Conservation (phyloP, 2,329 filamentous ascomycete species). For the Gnomoniopsis sp. region DNA sequence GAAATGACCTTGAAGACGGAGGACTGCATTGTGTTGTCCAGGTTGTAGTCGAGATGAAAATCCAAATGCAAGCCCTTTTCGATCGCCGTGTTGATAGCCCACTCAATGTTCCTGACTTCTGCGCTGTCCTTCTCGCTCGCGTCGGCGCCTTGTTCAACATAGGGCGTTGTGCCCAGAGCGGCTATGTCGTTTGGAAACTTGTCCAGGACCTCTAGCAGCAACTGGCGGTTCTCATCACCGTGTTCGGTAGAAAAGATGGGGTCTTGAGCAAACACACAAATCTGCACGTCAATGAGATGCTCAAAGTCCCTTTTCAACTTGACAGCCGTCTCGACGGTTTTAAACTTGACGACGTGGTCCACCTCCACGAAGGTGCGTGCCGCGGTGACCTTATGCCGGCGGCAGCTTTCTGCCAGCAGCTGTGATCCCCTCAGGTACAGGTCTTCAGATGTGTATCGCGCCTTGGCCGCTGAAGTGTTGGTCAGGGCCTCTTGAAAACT, state of each 20-base stretch:
- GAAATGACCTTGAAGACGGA: conserved; percentile 39
- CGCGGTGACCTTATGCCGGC: conserved; percentile 61
- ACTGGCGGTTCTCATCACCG: conserved; percentile 47
- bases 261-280: conserved; percentile 70
- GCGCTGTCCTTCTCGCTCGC: conserved; percentile 35
- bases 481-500: conserved; percentile 63
- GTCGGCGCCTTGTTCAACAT: conserved; percentile 55
- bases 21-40: conserved; percentile 43
- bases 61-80: conserved; percentile 55
- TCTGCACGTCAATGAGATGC: conserved; percentile 56
- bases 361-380: conserved; percentile 72
- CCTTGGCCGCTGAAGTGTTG: conserved; percentile 52
- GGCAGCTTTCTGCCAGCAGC: conserved; percentile 59
- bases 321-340: conserved; percentile 48
- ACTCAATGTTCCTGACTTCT: conserved; percentile 51
- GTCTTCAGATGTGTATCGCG: conserved; percentile 58
- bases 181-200: conserved; percentile 40
- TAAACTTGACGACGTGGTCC: conserved; percentile 53
- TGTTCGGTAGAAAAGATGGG: conserved; percentile 56
- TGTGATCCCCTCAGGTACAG: conserved; percentile 62
- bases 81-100: conserved; percentile 56
- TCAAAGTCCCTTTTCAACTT: conserved; percentile 52
- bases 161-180: conserved; percentile 65
- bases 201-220: conserved; percentile 34
- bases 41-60: conserved; percentile 69